Evolutionary conservation across 352 stramenopile genomes (phyloP).

Genomic region (Pythium sp.): DNA sequence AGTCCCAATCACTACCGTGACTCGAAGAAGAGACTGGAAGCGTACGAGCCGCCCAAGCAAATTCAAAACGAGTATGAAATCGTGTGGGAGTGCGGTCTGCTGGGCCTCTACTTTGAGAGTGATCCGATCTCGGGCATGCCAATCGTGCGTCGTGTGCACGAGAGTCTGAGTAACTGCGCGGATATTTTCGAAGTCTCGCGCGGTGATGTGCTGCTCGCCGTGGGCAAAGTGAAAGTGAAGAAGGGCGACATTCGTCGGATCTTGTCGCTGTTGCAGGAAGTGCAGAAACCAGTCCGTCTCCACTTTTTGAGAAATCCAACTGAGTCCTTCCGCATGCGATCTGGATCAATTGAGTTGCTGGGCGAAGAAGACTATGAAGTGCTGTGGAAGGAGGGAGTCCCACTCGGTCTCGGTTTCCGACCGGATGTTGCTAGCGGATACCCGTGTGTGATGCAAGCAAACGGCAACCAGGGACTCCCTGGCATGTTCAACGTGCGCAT

Average conservation of each 20-base stretch:
- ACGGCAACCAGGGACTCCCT: slow-evolving; percentile 72
- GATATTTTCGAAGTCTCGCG: slow-evolving; percentile 84
- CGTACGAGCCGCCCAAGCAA: slow-evolving; percentile 63
- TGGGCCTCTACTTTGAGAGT: slow-evolving; percentile 85
- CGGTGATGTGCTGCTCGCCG: slow-evolving; percentile 73
- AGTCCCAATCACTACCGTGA: slow-evolving; percentile 43
- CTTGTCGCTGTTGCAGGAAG: slow-evolving; percentile 70
- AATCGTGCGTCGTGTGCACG: slow-evolving; percentile 83
- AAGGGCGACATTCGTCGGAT: slow-evolving; percentile 83
- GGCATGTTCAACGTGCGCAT: slow-evolving; percentile 87
- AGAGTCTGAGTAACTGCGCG: slow-evolving; percentile 83
- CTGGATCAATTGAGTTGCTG: slow-evolving; percentile 67
- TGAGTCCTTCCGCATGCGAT: slow-evolving; percentile 63
- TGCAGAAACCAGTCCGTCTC: slow-evolving; percentile 78
- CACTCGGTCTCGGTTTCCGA: slow-evolving; percentile 78
- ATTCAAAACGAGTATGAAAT: slow-evolving; percentile 85
- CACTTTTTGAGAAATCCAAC: slow-evolving; percentile 74
- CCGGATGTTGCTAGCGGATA: slow-evolving; percentile 73
- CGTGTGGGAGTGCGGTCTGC: slow-evolving; percentile 81
- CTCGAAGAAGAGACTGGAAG: slow-evolving; percentile 57
- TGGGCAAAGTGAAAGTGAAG: slow-evolving; percentile 73
- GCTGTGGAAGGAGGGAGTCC: slow-evolving; percentile 81
- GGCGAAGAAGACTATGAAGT: slow-evolving; percentile 88
- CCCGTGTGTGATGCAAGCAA: slow-evolving; percentile 71
- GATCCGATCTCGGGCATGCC: slow-evolving; percentile 78